These are phyloP conservation scores for Pachysandra terminalis DNA, from an alignment of 164 flowering plant species.

Conservation along the genomic window DNA sequence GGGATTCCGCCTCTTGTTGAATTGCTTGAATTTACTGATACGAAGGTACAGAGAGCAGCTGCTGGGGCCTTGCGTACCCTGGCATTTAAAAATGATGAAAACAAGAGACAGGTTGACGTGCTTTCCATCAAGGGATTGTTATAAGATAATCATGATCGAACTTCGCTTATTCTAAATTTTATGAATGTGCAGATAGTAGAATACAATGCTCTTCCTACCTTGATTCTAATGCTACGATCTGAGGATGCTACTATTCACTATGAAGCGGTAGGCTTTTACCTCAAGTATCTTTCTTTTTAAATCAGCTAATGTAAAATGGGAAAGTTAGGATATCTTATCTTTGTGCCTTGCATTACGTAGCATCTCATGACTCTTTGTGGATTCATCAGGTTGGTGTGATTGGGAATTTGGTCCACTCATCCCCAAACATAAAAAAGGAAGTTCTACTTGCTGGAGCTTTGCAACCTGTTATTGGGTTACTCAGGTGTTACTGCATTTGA, in stretches of 20 bases:
- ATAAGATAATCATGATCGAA: no score
- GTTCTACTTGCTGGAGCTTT: no score
- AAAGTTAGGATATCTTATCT: neutral
- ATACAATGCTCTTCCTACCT: no score
- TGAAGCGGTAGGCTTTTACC: constrained; percentile 75
- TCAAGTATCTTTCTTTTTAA: neutral
- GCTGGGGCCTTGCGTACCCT: constrained; percentile 94
- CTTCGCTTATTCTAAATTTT: no score
- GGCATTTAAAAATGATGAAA: constrained; percentile 98
- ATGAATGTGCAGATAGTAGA: constrained; percentile 92
- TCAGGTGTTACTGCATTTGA: constrained; percentile 44
- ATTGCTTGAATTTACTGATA: constrained; percentile 74
- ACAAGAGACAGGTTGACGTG: constrained; percentile 76
- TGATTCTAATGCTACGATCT: no score
- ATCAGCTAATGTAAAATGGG: neutral
- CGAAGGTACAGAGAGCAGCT: constrained; percentile 97
- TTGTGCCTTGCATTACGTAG: neutral
- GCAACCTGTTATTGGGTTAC: constrained; percentile 93
- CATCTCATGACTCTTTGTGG: constrained; percentile 1
- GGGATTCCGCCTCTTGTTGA: constrained; percentile 99
- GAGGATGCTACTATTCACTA: no score
- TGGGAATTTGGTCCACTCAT: constrained; percentile 97
- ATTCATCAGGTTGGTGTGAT: constrained; percentile 88
- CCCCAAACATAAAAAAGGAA: no score
- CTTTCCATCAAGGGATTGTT: neutral